Base-by-base conservation (phyloP, 192 early-diverging fungal species). In the Funneliformis geosporum region DNA sequence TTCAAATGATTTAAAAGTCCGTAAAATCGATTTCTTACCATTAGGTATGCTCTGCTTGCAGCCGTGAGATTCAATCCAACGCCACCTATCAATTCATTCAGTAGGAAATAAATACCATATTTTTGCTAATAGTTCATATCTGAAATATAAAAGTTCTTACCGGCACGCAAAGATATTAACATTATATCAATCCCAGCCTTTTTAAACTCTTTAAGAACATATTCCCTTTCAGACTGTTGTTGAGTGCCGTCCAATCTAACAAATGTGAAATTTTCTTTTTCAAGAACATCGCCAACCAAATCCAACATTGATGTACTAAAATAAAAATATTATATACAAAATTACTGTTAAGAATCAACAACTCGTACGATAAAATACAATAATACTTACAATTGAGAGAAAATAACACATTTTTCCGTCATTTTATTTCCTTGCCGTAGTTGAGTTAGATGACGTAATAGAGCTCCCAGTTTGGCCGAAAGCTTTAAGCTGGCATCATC, bases 181-280 rank as follows among this genome's bases (percentile, higher is more conserved):
- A 95, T 86, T 9, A 94, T 88, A 14, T 82, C 83, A 6, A 84
- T 83, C 70, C 94, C 91, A 10, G 78, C 67, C 3, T 79, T 81
- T 75, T 89, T 88, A 79, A 97, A 93, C n/a, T 78, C 55, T 25
- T 84, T 67, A 55, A 98, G 78, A 18, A 86, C 91, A 59, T 73
- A 79, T 47, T 94, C 91, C 33, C 93, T 90, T 42, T 86, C 83
- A 7, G 75, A 70, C 21, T 92, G 92, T 18, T 82, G 79, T 84
- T 93, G 86, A 8, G 87, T 88, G n/a, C 96, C 96, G 80, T 98
- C 96, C 44, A 97, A 85, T n/a, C 94, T 84, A 11, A 88, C 84
- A 81, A 87, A 95, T 8, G 77, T 50, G 21, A 96, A 88, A 2
- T 86, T 87, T 14, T 89, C 86, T 44, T 85, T 76, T 39, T 74